Base-by-base conservation (phyloP, 2,329 filamentous ascomycete species). In the Trichoderma sp. region DNA sequence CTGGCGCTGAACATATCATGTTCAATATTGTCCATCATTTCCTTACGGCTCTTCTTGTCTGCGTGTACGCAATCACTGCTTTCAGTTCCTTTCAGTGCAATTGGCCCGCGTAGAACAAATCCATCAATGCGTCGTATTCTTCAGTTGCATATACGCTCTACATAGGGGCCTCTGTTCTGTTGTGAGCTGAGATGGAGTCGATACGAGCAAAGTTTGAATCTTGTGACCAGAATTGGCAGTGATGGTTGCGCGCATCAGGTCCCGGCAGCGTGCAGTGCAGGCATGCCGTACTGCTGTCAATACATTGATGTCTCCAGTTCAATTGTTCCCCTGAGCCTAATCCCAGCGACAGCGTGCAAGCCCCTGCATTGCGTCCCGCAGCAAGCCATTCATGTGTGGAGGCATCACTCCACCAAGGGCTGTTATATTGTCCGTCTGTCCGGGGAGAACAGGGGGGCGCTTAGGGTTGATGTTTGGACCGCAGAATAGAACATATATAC, bases 331-430 rank as follows among this genome's bases (percentile, higher is more conserved):
- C 60, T 64, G 60, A 54, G 37, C 43, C 52, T 26, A 16, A 65
- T 65, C 61, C 61, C 26, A 37, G 51, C n/a, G 28, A 37, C 55
- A 24, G 55, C 55, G 55, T 30, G 32, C 32, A 32, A 58, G 30
- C 34, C 59, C 39, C 18, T 61, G 26, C 28, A 49, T 37, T 61
- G 59, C 26, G n/a, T 49, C 46, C 46, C 46, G 46, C 46, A n/a
- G 46, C 46, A 18, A 49, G 46, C 46, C 18, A 34, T 26, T 34
- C 4, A 21, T 16, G 3, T 16, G 49, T 43, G 49, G 60, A 54
- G 18, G 34, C 51, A 49, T 26, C 52, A 66, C 63, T 66, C 63
- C 63, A 66, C 63, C 30, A 55, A 26, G 60, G 63, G 34, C n/a
- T 49, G 18, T 39, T 66, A 5, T 30, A 66, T 49, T 56, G 63